Conservation (phyloP, 495 filamentous ascomycete genomes). For the Daldinia bambusicola region DNA sequence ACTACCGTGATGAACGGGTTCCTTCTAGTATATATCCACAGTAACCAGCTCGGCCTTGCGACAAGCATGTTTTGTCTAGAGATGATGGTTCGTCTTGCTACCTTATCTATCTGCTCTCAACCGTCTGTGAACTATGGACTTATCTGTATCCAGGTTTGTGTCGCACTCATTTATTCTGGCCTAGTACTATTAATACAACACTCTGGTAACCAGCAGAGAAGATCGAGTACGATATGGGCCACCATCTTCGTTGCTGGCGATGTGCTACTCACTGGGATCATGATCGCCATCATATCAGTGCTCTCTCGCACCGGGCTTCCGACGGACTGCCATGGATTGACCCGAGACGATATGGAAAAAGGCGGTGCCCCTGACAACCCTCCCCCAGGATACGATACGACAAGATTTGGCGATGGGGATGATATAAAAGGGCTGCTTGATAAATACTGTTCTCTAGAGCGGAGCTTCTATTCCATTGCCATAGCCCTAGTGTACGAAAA, state of each 20-base stretch:
- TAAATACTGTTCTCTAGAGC: slow-evolving; percentile 50
- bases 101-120: neutral
- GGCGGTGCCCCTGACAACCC: slow-evolving; percentile 20
- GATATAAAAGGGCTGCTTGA: slow-evolving; percentile 47
- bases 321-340: slow-evolving; percentile 50
- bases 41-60: slow-evolving; percentile 41
- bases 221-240: slow-evolving; percentile 39
- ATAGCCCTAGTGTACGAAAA: slow-evolving; percentile 48
- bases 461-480: slow-evolving; percentile 49
- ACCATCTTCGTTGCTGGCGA: slow-evolving; percentile 46
- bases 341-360: slow-evolving; percentile 26
- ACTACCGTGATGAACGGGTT: slow-evolving; percentile 52
- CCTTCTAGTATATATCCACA: slow-evolving; percentile 47
- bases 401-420: slow-evolving; percentile 46
- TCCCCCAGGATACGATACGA: slow-evolving; percentile 31
- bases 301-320: slow-evolving; percentile 52
- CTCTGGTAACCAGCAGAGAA: slow-evolving; percentile 41
- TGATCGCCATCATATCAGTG: slow-evolving; percentile 48
- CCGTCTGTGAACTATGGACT: slow-evolving; percentile 7
- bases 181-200: slow-evolving; percentile 50
- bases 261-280: slow-evolving; percentile 41
- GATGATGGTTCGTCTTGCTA: slow-evolving; percentile 49
- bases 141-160: slow-evolving; percentile 43
- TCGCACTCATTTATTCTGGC: slow-evolving; percentile 49
- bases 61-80: slow-evolving; percentile 48